Evolutionary conservation across 1,284 basidiomycete species (phyloP), one percentile per base, ranked within the genome.

Genomic region (Leccinum cinnamomeum): DNA sequence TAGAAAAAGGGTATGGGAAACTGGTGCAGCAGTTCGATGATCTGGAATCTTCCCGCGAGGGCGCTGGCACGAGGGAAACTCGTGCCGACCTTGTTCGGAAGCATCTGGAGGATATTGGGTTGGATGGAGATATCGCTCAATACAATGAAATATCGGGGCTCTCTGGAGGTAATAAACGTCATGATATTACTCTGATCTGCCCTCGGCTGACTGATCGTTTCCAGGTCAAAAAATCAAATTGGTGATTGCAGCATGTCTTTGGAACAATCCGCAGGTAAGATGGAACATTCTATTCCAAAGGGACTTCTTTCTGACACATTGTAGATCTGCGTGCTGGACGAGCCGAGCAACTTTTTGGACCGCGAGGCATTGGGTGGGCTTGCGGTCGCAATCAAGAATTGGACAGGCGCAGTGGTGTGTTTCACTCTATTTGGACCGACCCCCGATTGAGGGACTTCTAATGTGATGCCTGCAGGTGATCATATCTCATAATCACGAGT

Each of bases 311-410:
- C 18, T 44, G 61, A 51, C 14, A 51, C 3, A 18, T 60, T 84
- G 87, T 88, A 67, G 70, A 67, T 71, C 37, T 91, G 90, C 71
- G 79, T 92, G n/a, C 82, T 94, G 48, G 93, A 95, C 74, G 94
- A 98, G 78, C 97, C 97, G 39, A 98, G 94, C 74, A 99, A 99
- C 81, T 99, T 98, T 83, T 86, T 97, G 81, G 95, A 95, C 75
- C 85, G 90, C 64, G 90, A 93, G 73, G 90, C 94, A 12, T 80
- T 96, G 23, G 94, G 96, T 70, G 97, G 97, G 67, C 82, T 99
- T 44, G 95, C 97, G 46, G 90, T 97, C 48, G 97, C 97, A 37
- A 98, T 99, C 77, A 90, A 89, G 69, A 94, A 98, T 70, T 99
- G 96, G 96, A 88, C 88, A 63, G 96, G 96, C 67, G 97, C 95